Evolutionary conservation across 2,329 filamentous ascomycete species (phyloP).

Genomic region (Exophiala lecanii-corni): DNA sequence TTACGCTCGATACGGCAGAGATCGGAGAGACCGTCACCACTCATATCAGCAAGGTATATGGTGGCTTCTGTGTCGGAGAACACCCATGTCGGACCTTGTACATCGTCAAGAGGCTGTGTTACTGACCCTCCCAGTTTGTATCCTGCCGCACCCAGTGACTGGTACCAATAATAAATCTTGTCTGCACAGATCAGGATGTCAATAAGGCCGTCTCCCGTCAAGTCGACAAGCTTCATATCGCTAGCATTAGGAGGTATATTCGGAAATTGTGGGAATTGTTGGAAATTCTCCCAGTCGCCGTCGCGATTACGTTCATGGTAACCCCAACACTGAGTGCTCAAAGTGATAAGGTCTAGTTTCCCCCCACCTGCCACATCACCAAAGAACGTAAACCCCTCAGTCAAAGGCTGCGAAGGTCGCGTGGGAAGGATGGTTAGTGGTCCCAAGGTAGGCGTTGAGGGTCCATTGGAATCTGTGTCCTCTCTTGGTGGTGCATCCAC

Average conservation of each 20-base stretch:
- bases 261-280: slow-evolving; percentile 7
- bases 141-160: no score
- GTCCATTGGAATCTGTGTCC: no score
- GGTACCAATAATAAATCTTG: no score
- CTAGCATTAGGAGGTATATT: slow-evolving; percentile 9
- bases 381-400: not conserved
- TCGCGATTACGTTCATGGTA: slow-evolving; percentile 14
- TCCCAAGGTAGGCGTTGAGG: no score
- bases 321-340: not conserved
- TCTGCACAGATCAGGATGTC: no score
- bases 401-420: not conserved
- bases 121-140: no score
- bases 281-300: slow-evolving; percentile 10
- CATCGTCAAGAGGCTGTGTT: no score
- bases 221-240: slow-evolving; percentile 12
- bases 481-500: not conserved
- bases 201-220: slow-evolving; percentile 15
- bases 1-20: slow-evolving; percentile 28
- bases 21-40: slow-evolving; percentile 29
- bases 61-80: not conserved
- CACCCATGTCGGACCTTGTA: not conserved
- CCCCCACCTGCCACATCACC: slow-evolving; percentile 2
- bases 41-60: slow-evolving; percentile 27
- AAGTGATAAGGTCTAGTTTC: slow-evolving; percentile 1
- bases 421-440: not conserved